Conservation (phyloP, 2,329 filamentous ascomycete species). For the Stenocarpella maydis region DNA sequence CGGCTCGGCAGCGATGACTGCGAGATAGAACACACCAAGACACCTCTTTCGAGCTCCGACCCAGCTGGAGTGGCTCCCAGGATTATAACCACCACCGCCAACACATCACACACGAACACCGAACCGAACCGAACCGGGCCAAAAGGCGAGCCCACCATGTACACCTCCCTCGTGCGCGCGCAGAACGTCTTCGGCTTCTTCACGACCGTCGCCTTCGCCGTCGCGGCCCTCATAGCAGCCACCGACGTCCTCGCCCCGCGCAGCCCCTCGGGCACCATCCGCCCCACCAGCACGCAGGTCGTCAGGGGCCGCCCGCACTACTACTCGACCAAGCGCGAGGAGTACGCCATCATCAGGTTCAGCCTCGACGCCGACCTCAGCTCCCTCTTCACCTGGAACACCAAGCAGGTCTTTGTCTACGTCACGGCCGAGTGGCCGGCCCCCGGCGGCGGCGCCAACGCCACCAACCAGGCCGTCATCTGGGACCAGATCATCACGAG, state of each 20-base stretch:
- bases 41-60: background rate
- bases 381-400: slow-evolving; percentile 98
- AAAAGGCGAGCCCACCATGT: slow-evolving; percentile 67
- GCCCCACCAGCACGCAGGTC: slow-evolving; percentile 84
- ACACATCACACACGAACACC: background rate
- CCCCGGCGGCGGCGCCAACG: slow-evolving; percentile 44
- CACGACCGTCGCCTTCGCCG: slow-evolving; percentile 87
- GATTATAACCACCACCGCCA: background rate
- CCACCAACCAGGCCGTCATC: slow-evolving; percentile 80
- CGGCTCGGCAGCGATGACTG: background rate
- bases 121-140: background rate
- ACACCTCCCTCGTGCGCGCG: slow-evolving; percentile 82
- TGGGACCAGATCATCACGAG: slow-evolving; percentile 95
- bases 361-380: slow-evolving; percentile 90
- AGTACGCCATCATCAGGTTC: slow-evolving; percentile 95
- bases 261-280: slow-evolving; percentile 67
- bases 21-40: background rate
- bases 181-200: slow-evolving; percentile 99
- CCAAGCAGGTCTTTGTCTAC: slow-evolving; percentile 97
- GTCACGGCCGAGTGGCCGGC: slow-evolving; percentile 84
- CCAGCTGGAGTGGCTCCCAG: background rate
- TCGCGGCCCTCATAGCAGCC: slow-evolving; percentile 81
- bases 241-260: slow-evolving; percentile 78
- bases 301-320: slow-evolving; percentile 94
- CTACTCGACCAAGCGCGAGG: slow-evolving; percentile 90